Evolutionary conservation across 257 asterid species (phyloP), one percentile per base, ranked within the genome.

Genomic region (Solanum gandarillasii): DNA sequence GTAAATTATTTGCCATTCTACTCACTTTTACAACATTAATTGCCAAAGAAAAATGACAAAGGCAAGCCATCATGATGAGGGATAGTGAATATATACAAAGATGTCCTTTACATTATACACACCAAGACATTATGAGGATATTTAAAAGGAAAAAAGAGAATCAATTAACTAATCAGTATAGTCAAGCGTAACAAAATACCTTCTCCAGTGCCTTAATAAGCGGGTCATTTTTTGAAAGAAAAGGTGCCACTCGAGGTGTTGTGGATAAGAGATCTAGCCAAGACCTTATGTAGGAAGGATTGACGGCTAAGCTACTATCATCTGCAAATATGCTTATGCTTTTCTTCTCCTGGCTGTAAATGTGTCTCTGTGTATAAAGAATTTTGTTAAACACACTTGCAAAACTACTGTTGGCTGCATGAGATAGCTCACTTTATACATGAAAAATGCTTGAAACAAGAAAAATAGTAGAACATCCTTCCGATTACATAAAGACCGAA

Each of bases 221-320:
- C 21, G 93, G 96, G 86, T 96, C 98, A 52, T 87, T 93, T 90
- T 92, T 95, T 36, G 96, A 87, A 83, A 95, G 93, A 89, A 92
- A 95, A 79, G 98, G 98, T 29, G 98, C 96, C 87, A 94, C 95
- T 84, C 99, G 92, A 83, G 99, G 98, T 55, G 98, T 94, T 84
- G 95, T 92, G 11, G 99, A 96, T 90, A 97, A 92, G 90, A 92
- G 94, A 86, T 92, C 92, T 71, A 95, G 89, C 99, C 99, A 97
- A 3, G 98, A 94, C 65, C 92, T 94, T 81, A 96, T 90, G 76
- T 97, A 94, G 86, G 92, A 94, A 88, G 98, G 98, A 90, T 94
- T 97, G 87, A 95, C 89, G 6, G 99, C 95, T 92, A 95, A 94
- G 87, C 97, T 95, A 92, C 98, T 94, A 62, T 88, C 88, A 84